Percentiles rank a stretch among this genome's conserved stretches.
Evolutionary conservation across 768 basidiomycete genomes (phyloP).

Genomic region (Hypsizygus marmoreus): DNA sequence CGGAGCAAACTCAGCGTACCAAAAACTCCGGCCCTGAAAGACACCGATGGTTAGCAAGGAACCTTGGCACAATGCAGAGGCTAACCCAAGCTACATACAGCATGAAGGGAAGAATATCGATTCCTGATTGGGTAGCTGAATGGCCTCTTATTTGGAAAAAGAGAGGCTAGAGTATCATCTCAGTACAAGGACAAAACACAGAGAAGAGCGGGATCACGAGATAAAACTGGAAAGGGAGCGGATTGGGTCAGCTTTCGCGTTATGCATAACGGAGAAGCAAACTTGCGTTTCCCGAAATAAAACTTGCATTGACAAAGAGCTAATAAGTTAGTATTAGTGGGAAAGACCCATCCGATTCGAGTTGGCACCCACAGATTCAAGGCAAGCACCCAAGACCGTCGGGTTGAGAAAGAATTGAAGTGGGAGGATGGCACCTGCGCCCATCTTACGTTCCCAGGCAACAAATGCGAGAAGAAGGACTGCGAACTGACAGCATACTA

Average conservation of each 20-base stretch:
- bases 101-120: conserved; percentile 42
- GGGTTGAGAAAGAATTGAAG: conserved; percentile 31
- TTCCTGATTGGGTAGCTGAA: conserved; percentile 36
- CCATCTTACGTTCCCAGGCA: conserved; percentile 33
- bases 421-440: conserved; percentile 40
- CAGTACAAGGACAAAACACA: conserved; percentile 10
- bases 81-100: conserved; percentile 26
- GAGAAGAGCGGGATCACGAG: too few relatives aligned
- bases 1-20: not conserved
- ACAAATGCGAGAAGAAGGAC: conserved; percentile 30
- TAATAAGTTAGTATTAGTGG: not conserved
- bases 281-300: not conserved
- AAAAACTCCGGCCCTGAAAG: not conserved
- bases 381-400: conserved; percentile 28
- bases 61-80: not conserved
- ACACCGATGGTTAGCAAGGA: not conserved
- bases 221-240: too few relatives aligned
- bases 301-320: not conserved
- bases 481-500: conserved; percentile 17
- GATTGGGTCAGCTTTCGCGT: not conserved
- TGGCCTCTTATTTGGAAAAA: conserved; percentile 34
- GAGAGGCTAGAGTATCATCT: conserved; percentile 16
- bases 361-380: conserved; percentile 18
- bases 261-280: not conserved
- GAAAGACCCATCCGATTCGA: not conserved